phyloP scores from a whole-genome alignment of 2,329 filamentous ascomycete species.

The Biscogniauxia mediterranea region DNA sequence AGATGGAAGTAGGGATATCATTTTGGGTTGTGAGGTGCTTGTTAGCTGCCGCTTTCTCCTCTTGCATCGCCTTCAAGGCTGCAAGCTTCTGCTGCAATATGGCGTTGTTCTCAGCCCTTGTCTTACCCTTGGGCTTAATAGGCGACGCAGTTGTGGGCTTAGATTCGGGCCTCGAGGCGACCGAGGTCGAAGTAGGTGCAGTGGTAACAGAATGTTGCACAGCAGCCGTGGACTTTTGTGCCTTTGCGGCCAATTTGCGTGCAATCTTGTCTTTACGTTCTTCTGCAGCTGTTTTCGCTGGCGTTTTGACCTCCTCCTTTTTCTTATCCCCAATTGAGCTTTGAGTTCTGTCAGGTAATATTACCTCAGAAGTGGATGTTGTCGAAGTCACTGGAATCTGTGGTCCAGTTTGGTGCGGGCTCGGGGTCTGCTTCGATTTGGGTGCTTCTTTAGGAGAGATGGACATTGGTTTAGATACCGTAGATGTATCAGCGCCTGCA shows the following conservation, averaged over 20 bases:
- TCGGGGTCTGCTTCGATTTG: conserved; percentile 7
- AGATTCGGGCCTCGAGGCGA: conserved; percentile 3
- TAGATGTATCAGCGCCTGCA: conserved; percentile 2
- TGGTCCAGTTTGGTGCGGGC: conserved; percentile 7
- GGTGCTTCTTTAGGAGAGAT: conserved; percentile 4
- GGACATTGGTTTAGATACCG: conserved; percentile 1
- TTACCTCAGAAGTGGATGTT: background rate
- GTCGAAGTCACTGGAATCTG: background rate
- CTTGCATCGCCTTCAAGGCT: conserved; percentile 58
- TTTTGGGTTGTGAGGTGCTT: conserved; percentile 21
- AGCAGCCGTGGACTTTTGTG: conserved; percentile 27
- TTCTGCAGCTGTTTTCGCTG: conserved; percentile 31
- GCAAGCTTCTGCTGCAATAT: conserved; percentile 77
- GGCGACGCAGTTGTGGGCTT: conserved; percentile 12
- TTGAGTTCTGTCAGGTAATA: conserved; percentile 1
- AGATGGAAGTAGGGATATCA: conserved; percentile 10
- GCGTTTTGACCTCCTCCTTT: conserved; percentile 13
- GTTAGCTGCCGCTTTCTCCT: conserved; percentile 28
- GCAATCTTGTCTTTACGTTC: conserved; percentile 37
- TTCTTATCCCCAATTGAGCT: conserved; percentile 4
- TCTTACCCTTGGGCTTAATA: conserved; percentile 47
- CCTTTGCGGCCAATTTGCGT: conserved; percentile 34
- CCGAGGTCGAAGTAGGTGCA: conserved; percentile 2
- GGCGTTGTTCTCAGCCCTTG: conserved; percentile 61
- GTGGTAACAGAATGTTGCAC: conserved; percentile 19